Evolutionary conservation across 108 stramenopile species (phyloP).

Genomic region (Nitzschia palea): DNA sequence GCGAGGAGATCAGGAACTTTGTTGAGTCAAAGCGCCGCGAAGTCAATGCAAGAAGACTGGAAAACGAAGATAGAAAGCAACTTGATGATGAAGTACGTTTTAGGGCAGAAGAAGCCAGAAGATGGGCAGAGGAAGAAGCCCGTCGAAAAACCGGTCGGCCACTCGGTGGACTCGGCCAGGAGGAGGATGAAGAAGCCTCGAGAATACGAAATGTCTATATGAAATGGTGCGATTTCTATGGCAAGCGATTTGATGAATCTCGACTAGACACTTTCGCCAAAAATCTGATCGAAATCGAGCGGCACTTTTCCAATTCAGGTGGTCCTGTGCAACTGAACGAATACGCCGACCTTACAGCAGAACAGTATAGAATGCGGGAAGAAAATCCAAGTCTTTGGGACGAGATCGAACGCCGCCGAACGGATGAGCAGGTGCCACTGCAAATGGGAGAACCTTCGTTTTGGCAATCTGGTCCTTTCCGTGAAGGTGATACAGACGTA

Average conservation of each 20-base stretch:
- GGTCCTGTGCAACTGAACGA: slow-evolving; percentile 54
- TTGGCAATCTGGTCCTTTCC: too few relatives aligned
- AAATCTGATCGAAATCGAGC: slow-evolving; percentile 21
- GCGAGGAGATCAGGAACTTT: not conserved
- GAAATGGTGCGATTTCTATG: slow-evolving; percentile 25
- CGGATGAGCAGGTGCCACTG: slow-evolving; percentile 7
- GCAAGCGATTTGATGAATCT: slow-evolving; percentile 16
- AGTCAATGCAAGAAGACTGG: not conserved
- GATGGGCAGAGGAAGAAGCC: not conserved
- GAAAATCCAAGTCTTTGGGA: not conserved
- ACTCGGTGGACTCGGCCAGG: not conserved
- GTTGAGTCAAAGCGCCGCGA: not conserved
- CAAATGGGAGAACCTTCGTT: not conserved
- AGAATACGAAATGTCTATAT: slow-evolving; percentile 28
- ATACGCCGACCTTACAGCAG: slow-evolving; percentile 63
- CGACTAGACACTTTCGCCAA: slow-evolving; percentile 17
- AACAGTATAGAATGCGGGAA: slow-evolving; percentile 40
- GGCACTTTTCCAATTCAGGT: slow-evolving; percentile 8
- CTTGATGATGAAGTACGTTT: not conserved
- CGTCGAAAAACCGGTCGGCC: not conserved
- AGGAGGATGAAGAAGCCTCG: slow-evolving; percentile 29
- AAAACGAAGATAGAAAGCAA: not conserved
- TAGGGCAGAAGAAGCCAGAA: not conserved
- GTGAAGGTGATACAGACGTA: too few relatives aligned
- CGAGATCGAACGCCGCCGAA: not conserved